Percentiles rank a stretch among this genome's conserved stretches.
Evolutionary conservation across 2,329 filamentous ascomycete species (phyloP).

Genomic region (Colletotrichum sp.): DNA sequence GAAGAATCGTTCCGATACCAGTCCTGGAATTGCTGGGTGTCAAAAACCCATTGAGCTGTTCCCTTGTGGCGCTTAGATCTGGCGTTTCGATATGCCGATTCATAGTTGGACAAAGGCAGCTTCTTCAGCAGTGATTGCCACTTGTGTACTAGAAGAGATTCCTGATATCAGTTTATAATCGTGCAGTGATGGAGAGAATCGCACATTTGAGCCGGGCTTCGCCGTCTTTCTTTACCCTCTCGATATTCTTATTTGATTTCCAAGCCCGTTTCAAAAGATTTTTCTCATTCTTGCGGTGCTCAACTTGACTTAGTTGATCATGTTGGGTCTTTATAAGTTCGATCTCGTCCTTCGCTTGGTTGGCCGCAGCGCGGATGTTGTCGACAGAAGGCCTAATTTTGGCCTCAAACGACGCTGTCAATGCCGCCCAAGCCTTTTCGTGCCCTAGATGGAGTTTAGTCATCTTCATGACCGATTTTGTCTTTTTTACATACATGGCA

Average conservation of each 20-base stretch:
- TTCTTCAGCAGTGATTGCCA: neutral
- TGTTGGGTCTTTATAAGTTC: neutral
- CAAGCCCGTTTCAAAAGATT: neutral
- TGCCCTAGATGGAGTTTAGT: neutral
- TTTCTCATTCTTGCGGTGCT: neutral
- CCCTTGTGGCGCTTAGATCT: neutral
- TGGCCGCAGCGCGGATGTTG: neutral
- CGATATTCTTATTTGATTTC: neutral
- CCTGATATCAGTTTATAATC: neutral
- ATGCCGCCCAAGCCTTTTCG: neutral
- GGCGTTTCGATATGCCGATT: neutral
- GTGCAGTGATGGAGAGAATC: no score
- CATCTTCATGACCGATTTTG: accelerated
- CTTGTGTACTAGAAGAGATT: neutral
- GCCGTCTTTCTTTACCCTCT: neutral
- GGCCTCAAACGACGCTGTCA: neutral
- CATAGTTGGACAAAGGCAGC: neutral
- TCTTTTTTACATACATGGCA: neutral
- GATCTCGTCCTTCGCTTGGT: neutral
- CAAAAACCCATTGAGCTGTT: neutral
- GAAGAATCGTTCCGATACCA: neutral
- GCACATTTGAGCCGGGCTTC: no score
- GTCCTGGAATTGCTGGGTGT: neutral
- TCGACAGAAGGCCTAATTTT: neutral
- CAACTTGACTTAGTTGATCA: neutral